Base-by-base conservation (phyloP, 805 yeast species). In the Scheffersomyces amazonensis region DNA sequence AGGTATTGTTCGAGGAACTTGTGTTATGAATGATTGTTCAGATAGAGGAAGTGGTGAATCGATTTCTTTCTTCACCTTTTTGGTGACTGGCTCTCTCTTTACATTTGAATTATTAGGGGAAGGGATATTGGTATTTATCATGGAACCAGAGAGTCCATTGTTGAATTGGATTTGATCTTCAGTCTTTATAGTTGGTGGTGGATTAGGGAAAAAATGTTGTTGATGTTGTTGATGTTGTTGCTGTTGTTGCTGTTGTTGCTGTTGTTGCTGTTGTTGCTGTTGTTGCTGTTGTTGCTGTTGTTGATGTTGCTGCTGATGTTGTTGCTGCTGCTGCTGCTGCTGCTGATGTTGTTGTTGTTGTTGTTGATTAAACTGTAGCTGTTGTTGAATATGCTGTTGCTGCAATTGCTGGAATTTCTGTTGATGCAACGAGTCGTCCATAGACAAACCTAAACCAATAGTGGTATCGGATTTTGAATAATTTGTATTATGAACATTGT, bases 311-410 rank as follows among this genome's bases (percentile, higher is more conserved):
- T 16, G 32, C 11, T 16, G 22, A 12, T 30, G 32, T 17, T 30
- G 20, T 12, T 17, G 32, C 17, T 30, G 32, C n/a, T 17, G 20
- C 17, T 17, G 22, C 5, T 5, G 7, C n/a, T 30, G 32, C 17
- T 16, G 21, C n/a, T 17, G 22, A 10, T 30, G 32, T 30, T 30
- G 31, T 7, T 15, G 18, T 16, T 28, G 31, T 16, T 24, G 28
- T 24, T 24, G 28, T n/a, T 24, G 16, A 9, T 25, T 8, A 25
- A 12, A 6, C 12, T 25, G 29, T 25, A 9, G 19, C 15, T 28
- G 31, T 16, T 28, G 31, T 16, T 28, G 29, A 25, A 25, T 10
- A 10, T 25, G 31, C 12, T 35, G 37, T 35, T 35, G 32, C 17
- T 16, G 37, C 18, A 16, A 9, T 21, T 35, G 37, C 13, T 28